Base-by-base conservation (phyloP, 208 protist genomes). In the Porcisia deanei region DNA sequence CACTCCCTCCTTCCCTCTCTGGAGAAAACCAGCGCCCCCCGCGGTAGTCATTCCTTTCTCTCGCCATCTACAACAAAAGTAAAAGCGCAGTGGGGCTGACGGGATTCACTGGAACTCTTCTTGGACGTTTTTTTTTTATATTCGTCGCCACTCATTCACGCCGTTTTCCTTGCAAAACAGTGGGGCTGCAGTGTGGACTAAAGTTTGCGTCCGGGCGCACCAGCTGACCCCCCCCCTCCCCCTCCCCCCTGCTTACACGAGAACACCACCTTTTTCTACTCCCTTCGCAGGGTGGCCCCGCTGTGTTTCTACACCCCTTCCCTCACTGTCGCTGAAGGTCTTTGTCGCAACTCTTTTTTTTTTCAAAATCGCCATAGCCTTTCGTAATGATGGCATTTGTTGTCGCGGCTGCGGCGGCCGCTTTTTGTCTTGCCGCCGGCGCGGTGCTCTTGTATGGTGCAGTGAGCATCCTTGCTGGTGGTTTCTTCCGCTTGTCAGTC, bases 401-500 rank as follows among this genome's bases (percentile, higher is more conserved):
- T 7, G 20, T 70, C 22, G 64, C 73, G 39, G 71, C 71, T 12
- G 73, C 73, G 60, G 77, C 73, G 25, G 73, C 72, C 30, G 3
- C 87, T 12, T 54, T 86, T 10, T 16, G 83, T 37, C 52, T 87
- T 9, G 43, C 84, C 14, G 64, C 70, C 12, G 30, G 83, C 37
- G 82, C 71, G 9, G 63, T 87, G 25, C 54, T 77, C 0, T 71
- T 89, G 25, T 66, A 82, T 65, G 88, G 90, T 18, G 79, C 85
- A 22, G 71, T 84, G 12, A 63, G 52, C 63, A 86, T 94, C 69
- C 78, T 84, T 8, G 41, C 61, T 18, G 80, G 69, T 41, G 90
- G 88, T 34, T 92, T 91, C 69, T 64, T 94, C 66, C 58, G 76
- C 18, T 49, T 85, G 12, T 73, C 83, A 3, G 14, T 87, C 22